Percentiles rank a stretch among this genome's conserved stretches.
Conservation (phyloP, 1,284 basidiomycete species). For the Puccinia hordei region DNA sequence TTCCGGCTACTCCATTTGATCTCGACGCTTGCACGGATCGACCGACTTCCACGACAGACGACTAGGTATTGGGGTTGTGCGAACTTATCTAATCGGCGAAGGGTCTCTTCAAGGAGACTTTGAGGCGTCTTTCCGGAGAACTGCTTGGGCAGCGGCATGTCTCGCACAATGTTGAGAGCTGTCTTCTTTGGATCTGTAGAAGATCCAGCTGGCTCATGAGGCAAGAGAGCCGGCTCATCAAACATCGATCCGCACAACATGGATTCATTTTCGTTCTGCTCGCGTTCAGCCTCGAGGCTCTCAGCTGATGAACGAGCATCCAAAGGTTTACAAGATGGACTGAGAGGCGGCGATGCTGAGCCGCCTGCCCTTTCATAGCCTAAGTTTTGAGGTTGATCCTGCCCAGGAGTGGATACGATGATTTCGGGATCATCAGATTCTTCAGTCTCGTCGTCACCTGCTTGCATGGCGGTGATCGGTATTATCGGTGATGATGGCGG, state of each 20-base stretch:
- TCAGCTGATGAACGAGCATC: constrained; percentile 17
- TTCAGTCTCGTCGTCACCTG: constrained; percentile 20
- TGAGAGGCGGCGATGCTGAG: neutral
- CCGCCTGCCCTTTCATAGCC: neutral
- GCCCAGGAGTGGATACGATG: neutral
- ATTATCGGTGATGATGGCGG: constrained; percentile 2
- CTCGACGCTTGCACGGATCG: constrained; percentile 57
- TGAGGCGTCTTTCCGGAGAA: constrained; percentile 74
- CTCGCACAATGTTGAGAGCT: constrained; percentile 65
- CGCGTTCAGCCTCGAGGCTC: constrained; percentile 63
- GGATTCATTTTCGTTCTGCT: constrained; percentile 63
- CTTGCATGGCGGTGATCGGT: constrained; percentile 32
- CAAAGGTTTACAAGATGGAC: neutral
- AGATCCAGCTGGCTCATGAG: constrained; percentile 62
- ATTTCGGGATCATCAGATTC: constrained; percentile 18
- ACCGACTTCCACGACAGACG: constrained; percentile 54
- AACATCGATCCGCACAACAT: constrained; percentile 77
- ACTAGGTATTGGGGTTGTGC: constrained; percentile 53
- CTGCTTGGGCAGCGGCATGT: constrained; percentile 78
- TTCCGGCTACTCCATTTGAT: constrained; percentile 55
- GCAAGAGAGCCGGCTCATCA: constrained; percentile 63
- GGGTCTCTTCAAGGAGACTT: constrained; percentile 68
- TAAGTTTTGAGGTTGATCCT: neutral
- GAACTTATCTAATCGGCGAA: constrained; percentile 63
- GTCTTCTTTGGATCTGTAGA: constrained; percentile 55